phyloP scores from a whole-genome alignment of 805 yeast species.

The Lachancea sp. region DNA sequence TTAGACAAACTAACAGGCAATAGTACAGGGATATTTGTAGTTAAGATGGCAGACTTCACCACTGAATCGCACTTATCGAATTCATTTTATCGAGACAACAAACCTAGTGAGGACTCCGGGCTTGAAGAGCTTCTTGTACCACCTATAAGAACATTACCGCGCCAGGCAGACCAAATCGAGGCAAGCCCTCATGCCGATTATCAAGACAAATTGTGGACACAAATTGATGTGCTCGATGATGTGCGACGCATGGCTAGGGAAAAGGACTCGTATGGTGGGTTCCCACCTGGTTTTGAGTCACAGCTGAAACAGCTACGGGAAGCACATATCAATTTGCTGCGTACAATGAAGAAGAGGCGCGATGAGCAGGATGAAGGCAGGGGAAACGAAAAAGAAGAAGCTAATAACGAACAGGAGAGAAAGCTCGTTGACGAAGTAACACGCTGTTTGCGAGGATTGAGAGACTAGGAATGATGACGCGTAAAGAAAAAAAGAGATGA shows the following conservation, averaged over 20 bases:
- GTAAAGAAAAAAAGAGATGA: not conserved
- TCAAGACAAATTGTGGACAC: constrained; percentile 81
- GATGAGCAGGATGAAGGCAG: constrained; percentile 13
- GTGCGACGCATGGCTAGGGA: constrained; percentile 53
- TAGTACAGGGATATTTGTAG: not conserved
- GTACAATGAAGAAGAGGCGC: constrained; percentile 27
- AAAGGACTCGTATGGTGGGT: constrained; percentile 38
- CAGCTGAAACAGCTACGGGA: constrained; percentile 44
- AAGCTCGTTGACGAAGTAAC: constrained; percentile 8
- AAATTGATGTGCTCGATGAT: constrained; percentile 77
- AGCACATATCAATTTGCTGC: constrained; percentile 45
- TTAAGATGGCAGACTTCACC: constrained; percentile 1
- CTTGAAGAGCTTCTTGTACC: constrained; percentile 1
- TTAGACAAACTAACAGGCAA: not conserved
- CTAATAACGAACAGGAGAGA: constrained; percentile 5
- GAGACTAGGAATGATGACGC: no score
- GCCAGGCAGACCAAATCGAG: constrained; percentile 3
- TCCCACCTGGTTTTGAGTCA: constrained; percentile 36
- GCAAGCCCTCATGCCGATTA: constrained; percentile 53
- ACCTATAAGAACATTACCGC: constrained; percentile 10
- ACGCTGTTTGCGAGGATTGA: constrained; percentile 7
- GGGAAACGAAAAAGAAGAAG: constrained; percentile 12
- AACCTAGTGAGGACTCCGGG: not conserved
- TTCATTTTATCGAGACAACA: not conserved
- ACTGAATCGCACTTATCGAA: constrained; percentile 5